Conservation (phyloP, 2,329 filamentous ascomycete genomes). For the Cladosporium phlei region DNA sequence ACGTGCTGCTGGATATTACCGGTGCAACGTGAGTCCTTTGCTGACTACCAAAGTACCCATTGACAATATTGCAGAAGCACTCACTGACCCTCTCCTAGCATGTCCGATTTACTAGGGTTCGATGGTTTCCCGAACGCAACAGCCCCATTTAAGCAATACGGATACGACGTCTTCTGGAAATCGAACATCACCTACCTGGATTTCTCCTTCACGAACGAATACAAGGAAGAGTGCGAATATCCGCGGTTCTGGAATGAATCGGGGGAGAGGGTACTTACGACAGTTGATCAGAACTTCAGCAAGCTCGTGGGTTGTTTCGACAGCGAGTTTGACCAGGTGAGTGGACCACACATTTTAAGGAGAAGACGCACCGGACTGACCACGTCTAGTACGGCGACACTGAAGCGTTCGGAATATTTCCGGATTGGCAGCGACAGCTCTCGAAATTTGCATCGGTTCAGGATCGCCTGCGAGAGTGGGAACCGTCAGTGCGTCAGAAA, state of each 20-base stretch:
- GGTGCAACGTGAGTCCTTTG: slow-evolving; percentile 41
- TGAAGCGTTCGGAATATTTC: slow-evolving; percentile 59
- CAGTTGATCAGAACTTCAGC: slow-evolving; percentile 44
- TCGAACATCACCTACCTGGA: slow-evolving; percentile 52
- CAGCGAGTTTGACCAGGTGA: slow-evolving; percentile 54
- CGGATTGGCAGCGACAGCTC: slow-evolving; percentile 60
- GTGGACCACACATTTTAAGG: neutral
- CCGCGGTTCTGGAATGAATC: slow-evolving; percentile 59
- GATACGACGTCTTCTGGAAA: slow-evolving; percentile 58
- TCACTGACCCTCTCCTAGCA: slow-evolving; percentile 47
- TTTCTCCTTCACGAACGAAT: slow-evolving; percentile 51
- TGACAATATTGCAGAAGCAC: neutral
- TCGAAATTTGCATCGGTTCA: slow-evolving; percentile 64
- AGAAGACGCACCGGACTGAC: slow-evolving; percentile 25
- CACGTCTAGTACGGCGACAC: slow-evolving; percentile 53
- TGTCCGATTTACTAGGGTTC: slow-evolving; percentile 61
- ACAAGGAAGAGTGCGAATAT: slow-evolving; percentile 48
- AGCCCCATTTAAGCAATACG: slow-evolving; percentile 51
- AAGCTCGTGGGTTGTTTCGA: slow-evolving; percentile 54
- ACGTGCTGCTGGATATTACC: slow-evolving; percentile 62
- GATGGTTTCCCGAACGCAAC: slow-evolving; percentile 56
- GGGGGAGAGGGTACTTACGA: slow-evolving; percentile 40
- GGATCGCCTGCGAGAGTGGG: slow-evolving; percentile 62
- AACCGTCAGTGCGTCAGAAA: slow-evolving; percentile 53
- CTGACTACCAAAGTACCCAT: neutral